Evolutionary conservation across 2,329 filamentous ascomycete species (phyloP), one percentile per base, ranked within the genome.

Genomic region (Fusarium fracticaudum): DNA sequence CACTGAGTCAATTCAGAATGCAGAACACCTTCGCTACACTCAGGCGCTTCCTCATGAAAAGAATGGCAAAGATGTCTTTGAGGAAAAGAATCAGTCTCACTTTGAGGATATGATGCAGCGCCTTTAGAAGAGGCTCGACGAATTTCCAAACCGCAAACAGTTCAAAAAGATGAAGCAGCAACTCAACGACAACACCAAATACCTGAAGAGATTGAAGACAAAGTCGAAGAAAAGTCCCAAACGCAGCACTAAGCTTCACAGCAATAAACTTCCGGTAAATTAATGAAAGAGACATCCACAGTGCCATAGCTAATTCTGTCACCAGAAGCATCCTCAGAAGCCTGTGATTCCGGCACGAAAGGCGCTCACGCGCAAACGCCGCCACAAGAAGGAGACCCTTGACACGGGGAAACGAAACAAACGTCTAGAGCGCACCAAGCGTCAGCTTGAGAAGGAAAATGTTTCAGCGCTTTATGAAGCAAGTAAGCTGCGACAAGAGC

Each of bases 261-360:
- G 22, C 13, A 15, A 13, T 5, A 12, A 20, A n/a, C 1, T 8
- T 1, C 14, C 14, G 22, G 47, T 35, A n/a, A 54, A 10, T 29
- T 17, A 18, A 1, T 1, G 1, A 18, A 12, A 24, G 8, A 35
- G 3, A 14, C 2, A 17, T 15, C 0, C 5, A 1, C 12, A 24
- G 18, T 18, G 18, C 7, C 5, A n/a, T 22, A 11, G 31, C 29
- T n/a, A 43, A 43, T 8, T 8, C 10, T 1, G 17, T 18, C 18
- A 17, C 22, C 10, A 44, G n/a, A 35, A 37, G 38, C 50, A 8
- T 8, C 33, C 12, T 35, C 38, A 22, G 2, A 44, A 29, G n/a
- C n/a, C 15, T 4, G 7, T 15, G 9, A 29, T 35, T 26, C 17
- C 2, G 12, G 3, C 29, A 18, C 48, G 24, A 57, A 47, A 29